A percentile compares a stretch with the other conserved stretches of the same genome.
phyloP scores from a whole-genome alignment of 495 filamentous ascomycete species.

The Neurospora sp. region DNA sequence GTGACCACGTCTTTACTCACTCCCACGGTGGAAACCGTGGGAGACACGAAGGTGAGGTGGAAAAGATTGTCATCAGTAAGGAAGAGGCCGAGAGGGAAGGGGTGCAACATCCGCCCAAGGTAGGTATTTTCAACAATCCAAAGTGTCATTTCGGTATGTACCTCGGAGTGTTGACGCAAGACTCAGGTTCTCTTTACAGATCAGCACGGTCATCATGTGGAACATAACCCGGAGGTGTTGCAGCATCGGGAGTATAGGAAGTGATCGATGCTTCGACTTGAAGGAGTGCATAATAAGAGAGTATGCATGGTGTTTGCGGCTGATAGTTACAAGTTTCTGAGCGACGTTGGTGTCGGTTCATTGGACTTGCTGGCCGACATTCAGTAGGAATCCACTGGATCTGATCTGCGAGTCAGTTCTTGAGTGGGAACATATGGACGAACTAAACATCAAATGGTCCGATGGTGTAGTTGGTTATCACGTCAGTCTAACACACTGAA shows the following conservation, averaged over 20 bases:
- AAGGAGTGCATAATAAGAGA: too few species aligned
- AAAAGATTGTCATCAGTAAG: conserved; percentile 24
- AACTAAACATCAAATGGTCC: background rate
- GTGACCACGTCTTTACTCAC: conserved; percentile 27
- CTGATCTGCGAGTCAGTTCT: background rate
- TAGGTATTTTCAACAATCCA: background rate
- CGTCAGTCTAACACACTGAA: background rate
- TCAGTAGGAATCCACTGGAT: too few species aligned
- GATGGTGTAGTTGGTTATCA: background rate
- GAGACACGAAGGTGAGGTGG: conserved; percentile 26
- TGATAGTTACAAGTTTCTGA: too few species aligned
- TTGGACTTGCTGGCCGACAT: too few species aligned
- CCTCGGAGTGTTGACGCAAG: too few species aligned
- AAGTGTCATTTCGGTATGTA: too few species aligned
- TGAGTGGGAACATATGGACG: rapidly evolving
- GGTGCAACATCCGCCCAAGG: conserved; percentile 37
- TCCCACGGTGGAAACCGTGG: conserved; percentile 26
- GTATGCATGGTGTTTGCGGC: too few species aligned
- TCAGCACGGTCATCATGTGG: conserved; percentile 29
- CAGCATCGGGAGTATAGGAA: conserved; percentile 9
- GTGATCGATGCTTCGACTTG: background rate
- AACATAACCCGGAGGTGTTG: conserved; percentile 24
- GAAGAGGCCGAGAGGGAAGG: conserved; percentile 26
- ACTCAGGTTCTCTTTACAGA: conserved; percentile 22
- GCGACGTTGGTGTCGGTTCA: too few species aligned